Base-by-base conservation (phyloP, 2,329 filamentous ascomycete genomes). In the Ophiostoma sp. region DNA sequence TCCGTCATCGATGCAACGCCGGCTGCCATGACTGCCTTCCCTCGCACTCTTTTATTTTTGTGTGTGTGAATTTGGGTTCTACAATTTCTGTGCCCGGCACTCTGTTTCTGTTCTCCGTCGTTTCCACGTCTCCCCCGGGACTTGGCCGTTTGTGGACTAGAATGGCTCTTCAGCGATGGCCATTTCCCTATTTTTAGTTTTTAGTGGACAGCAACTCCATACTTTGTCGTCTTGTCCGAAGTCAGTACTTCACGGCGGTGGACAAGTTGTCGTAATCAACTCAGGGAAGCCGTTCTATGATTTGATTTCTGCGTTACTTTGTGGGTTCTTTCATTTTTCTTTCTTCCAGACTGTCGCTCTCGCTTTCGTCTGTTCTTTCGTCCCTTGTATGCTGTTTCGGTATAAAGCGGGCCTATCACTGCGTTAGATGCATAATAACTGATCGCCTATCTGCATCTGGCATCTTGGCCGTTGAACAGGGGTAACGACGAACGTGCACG, bases 91-190 rank as follows among this genome's bases (percentile, higher is more conserved):
- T 72, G 33, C 19, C 33, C 28, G 19, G 39, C 5, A 39, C 22
- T 68, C 7, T 17, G n/a, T 42, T 2, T 17, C 45, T 6, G 31
- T 66, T 28, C 22, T 64, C 48, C 31, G 28, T 50, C 28, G 42
- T 39, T 66, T 64, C 42, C 61, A 45, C 28, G 45, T 36, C 57
- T 25, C 19, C 33, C 59, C 31, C 33, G n/a, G 36, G 71, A 15
- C 71, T 72, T 72, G 71, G 48, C 71, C 36, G 17, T 31, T 72
- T 69, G 61, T 36, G 63, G 63, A 72, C 71, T 72, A 72, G 59
- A 71, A 48, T 48, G 55, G 36, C 55, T 39, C 36, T 50, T 69
- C 28, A n/a, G 31, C 8, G 19, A 57, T 15, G 48, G n/a, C 22
- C 39, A 25, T 42, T 57, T 42, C 50, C 50, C 50, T 42, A 57